Evolutionary conservation across 176 grass and related monocot genomes (phyloP).

Genomic region (Zoysia pacifica): DNA sequence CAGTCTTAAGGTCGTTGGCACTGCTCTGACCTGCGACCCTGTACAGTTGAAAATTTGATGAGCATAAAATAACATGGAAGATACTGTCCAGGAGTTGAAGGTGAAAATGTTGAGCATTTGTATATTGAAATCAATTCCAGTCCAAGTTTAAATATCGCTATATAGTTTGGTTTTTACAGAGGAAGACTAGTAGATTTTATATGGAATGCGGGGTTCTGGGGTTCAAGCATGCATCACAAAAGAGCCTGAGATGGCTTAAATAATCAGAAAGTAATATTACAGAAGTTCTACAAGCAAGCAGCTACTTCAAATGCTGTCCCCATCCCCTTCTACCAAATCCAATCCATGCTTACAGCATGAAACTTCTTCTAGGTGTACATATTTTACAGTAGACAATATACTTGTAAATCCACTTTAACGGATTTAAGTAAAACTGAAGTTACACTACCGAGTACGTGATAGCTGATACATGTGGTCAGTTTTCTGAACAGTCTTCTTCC

Average conservation of each 20-base stretch:
- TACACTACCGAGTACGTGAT: not conserved
- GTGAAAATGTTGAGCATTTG: conserved; percentile 20
- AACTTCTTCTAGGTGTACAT: not conserved
- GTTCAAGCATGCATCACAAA: conserved; percentile 4
- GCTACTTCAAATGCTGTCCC: conserved; percentile 16
- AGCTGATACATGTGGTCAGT: not conserved
- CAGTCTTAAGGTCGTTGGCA: conserved; percentile 69
- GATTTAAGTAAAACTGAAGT: conserved; percentile 10
- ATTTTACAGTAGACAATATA: conserved; percentile 11
- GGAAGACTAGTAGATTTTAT: conserved; percentile 4
- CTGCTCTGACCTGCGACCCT: conserved; percentile 71
- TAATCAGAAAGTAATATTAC: conserved; percentile 11
- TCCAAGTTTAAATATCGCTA: too few relatives aligned
- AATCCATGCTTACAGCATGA: too few relatives aligned
- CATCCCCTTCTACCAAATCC: too few relatives aligned
- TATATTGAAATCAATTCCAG: not conserved
- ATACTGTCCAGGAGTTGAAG: not conserved
- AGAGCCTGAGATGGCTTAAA: not conserved
- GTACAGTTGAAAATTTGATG: conserved; percentile 34
- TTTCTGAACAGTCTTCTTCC: not conserved
- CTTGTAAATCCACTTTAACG: not conserved
- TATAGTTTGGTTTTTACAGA: not conserved
- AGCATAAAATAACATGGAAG: conserved; percentile 3
- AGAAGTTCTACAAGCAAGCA: conserved; percentile 1
- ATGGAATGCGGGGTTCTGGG: not conserved